phyloP scores from a whole-genome alignment of 2,329 filamentous ascomycete species.

The Xylaria hypoxylon region DNA sequence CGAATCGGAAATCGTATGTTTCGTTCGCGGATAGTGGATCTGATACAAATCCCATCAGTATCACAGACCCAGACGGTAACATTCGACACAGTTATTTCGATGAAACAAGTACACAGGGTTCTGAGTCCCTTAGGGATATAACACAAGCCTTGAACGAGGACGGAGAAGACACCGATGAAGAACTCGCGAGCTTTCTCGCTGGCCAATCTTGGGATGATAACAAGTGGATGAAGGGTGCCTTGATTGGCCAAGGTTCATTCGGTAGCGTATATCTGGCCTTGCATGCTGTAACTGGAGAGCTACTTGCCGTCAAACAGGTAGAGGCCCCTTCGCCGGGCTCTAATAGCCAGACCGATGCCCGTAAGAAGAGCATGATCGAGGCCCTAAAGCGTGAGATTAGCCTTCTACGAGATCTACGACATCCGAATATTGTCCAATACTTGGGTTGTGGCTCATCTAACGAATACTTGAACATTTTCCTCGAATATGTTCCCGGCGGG shows the following conservation, averaged over 20 bases:
- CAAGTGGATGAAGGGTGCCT: constrained; percentile 99
- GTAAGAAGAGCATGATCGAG: constrained; percentile 98
- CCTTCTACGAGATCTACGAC: constrained; percentile 90
- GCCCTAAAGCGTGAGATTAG: constrained; percentile 97
- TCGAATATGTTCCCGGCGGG: constrained; percentile 97
- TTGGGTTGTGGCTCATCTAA: constrained; percentile 93
- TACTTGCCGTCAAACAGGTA: constrained; percentile 98
- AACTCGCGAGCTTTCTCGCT: constrained; percentile 88
- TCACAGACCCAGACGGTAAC: constrained; percentile 81
- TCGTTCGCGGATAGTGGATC: constrained; percentile 82
- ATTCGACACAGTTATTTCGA: constrained; percentile 85
- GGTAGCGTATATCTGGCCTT: constrained; percentile 95
- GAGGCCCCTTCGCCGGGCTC: constrained; percentile 84
- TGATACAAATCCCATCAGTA: constrained; percentile 75
- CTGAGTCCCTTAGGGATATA: constrained; percentile 83
- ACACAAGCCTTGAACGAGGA: constrained; percentile 89
- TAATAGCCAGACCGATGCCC: constrained; percentile 83
- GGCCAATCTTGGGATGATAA: constrained; percentile 96
- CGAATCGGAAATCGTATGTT: constrained; percentile 95
- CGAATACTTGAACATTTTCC: constrained; percentile 97
- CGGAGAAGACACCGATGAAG: constrained; percentile 90
- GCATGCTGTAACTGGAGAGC: constrained; percentile 94
- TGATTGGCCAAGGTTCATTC: constrained; percentile 97
- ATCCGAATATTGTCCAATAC: constrained; percentile 98
- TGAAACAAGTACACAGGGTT: constrained; percentile 77